These are phyloP conservation scores for Curvularia lunata DNA, from an alignment of 2,329 filamentous ascomycete species.

Conservation along the genomic window DNA sequence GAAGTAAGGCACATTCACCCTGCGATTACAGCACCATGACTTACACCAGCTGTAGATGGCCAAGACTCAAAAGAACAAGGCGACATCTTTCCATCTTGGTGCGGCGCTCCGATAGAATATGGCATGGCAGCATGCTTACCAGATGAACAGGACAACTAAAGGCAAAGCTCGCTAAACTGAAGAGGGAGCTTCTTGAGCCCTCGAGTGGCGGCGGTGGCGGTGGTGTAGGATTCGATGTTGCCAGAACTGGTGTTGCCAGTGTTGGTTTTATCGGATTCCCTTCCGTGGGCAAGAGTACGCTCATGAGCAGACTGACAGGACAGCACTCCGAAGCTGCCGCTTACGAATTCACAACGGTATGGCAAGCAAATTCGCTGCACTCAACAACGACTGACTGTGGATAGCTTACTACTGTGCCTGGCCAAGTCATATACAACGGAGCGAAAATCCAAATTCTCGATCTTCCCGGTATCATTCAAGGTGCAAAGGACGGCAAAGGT, in stretches of 20 bases:
- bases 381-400: slow-evolving; percentile 18
- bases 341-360: slow-evolving; percentile 91
- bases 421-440: slow-evolving; percentile 94
- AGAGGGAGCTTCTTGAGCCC: slow-evolving; percentile 91
- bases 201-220: slow-evolving; percentile 80
- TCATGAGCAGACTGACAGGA: slow-evolving; percentile 93
- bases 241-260: slow-evolving; percentile 94
- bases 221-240: slow-evolving; percentile 93
- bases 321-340: slow-evolving; percentile 97
- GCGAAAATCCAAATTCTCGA: slow-evolving; percentile 98
- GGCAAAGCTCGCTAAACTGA: slow-evolving; percentile 97
- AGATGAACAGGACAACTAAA: slow-evolving; percentile 75
- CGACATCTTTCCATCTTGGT: slow-evolving; percentile 89
- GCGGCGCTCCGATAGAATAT: slow-evolving; percentile 15
- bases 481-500: slow-evolving; percentile 97
- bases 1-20: slow-evolving; percentile 67
- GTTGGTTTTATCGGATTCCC: slow-evolving; percentile 98
- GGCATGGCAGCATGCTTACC: slow-evolving; percentile 31
- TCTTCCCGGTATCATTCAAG: slow-evolving; percentile 97
- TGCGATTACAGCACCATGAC: slow-evolving; percentile 22
- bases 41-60: slow-evolving; percentile 71
- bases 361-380: not conserved
- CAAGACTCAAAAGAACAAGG: slow-evolving; percentile 96
- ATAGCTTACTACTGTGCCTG: slow-evolving; percentile 87
- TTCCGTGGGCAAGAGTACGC: slow-evolving; percentile 96